Percentiles rank a stretch among this genome's conserved stretches.
Conservation (phyloP, 306 rosid genomes). For the Gleditsia sinensis region DNA sequence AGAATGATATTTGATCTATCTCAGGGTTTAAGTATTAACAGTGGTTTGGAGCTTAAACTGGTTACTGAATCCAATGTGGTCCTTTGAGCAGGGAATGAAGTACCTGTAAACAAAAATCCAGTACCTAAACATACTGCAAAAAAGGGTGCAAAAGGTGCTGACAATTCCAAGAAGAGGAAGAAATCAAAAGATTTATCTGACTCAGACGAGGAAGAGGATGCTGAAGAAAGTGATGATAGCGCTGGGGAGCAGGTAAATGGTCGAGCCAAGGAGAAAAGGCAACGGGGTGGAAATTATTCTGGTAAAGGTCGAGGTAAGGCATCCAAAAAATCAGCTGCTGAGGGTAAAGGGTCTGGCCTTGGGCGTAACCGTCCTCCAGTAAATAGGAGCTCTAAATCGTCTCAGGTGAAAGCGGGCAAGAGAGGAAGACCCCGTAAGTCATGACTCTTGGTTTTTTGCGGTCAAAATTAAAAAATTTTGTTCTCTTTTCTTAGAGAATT, state of each 20-base stretch:
- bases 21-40: not conserved
- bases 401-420: slow-evolving; percentile 60
- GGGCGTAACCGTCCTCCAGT: slow-evolving; percentile 67
- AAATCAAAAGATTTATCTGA: slow-evolving; percentile 68
- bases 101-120: slow-evolving; percentile 39
- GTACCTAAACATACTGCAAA: slow-evolving; percentile 62
- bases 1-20: not conserved
- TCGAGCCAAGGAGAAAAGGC: slow-evolving; percentile 38
- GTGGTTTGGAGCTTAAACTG: not conserved
- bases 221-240: slow-evolving; percentile 53
- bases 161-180: slow-evolving; percentile 75
- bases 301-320: slow-evolving; percentile 62
- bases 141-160: slow-evolving; percentile 64
- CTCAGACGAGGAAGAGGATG: slow-evolving; percentile 64
- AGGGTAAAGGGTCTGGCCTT: slow-evolving; percentile 47
- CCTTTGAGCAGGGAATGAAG: slow-evolving; percentile 48
- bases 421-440: slow-evolving; percentile 90
- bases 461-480: slow-evolving; percentile 52
- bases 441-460: slow-evolving; percentile 30
- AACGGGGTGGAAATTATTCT: slow-evolving; percentile 56
- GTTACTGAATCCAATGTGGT: slow-evolving; percentile 11
- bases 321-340: slow-evolving; percentile 40
- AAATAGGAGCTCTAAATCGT: slow-evolving; percentile 51
- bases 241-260: slow-evolving; percentile 73
- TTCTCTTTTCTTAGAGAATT: slow-evolving; percentile 52